Evolutionary conservation across 192 early-diverging fungal genomes (phyloP), one percentile per base, ranked within the genome.

Genomic region (Umbelopsis isabellina): DNA sequence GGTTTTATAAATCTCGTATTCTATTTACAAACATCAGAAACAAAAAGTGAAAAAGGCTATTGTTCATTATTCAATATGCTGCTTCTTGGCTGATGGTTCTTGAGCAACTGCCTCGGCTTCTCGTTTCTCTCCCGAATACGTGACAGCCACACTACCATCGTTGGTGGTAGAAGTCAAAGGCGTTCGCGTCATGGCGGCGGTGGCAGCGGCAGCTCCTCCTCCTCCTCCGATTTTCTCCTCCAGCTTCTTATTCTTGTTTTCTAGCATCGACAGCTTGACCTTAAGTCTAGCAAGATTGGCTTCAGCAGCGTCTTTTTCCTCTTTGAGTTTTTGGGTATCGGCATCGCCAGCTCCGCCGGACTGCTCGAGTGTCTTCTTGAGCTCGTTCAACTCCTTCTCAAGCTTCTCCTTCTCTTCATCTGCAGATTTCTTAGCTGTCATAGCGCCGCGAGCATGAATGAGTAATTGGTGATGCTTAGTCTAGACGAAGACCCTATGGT

Each of bases 341-440:
- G 27, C 55, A 35, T 61, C 7, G 37, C 37, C 55, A 11, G 55
- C 27, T 35, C 27, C 27, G 33, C 55, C 55, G 30, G 55, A 22
- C 16, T 41, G 37, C 37, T 41, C 37, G 37, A 41, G 30, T 30
- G 37, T 61, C 23, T 22, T 11, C 55, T 61, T 61, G 55, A 61
- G 25, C 27, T 61, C 55, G 30, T 61, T 61, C 7, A 61, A 25
- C 55, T 61, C 55, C 30, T 61, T 61, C 33, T 61, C 55, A 27
- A 61, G 2, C 25, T 61, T 61, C 18, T 61, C 55, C 27, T 61
- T 61, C 25, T 61, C 55, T 61, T 61, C 55, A 35, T 61, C 55
- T 16, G 55, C 55, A 6, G 55, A 25, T n/a, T 61, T 61, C 55
- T 61, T 61, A 16, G 55, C 55, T 6, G 55, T 18, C 55, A 61